Evolutionary conservation across 139 green algal species (phyloP).

Genomic region (Spirogloea muscicola): DNA sequence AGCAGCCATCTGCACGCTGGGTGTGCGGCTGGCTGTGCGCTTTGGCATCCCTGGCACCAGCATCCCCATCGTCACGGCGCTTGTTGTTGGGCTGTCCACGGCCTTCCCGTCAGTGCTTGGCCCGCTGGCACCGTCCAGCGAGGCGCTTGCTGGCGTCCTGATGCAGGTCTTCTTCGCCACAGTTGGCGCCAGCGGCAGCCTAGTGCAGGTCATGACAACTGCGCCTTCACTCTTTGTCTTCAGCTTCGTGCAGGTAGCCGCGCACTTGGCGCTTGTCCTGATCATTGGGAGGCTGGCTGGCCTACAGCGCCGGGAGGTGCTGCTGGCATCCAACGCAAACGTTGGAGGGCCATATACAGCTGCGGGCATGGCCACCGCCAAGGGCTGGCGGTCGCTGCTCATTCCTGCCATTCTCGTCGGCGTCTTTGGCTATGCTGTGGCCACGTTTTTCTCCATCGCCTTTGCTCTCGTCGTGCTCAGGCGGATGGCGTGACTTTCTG

Average conservation of each 20-base stretch:
- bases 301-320: constrained; percentile 62
- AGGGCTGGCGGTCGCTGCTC: constrained; percentile 71
- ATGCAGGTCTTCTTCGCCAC: constrained; percentile 89
- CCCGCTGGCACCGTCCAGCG: constrained; percentile 59
- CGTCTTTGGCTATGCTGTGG: constrained; percentile 73
- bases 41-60: constrained; percentile 38
- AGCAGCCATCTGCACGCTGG: constrained; percentile 36
- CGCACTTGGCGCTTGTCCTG: constrained; percentile 51
- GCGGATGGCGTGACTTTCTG: too few relatives aligned
- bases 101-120: constrained; percentile 50
- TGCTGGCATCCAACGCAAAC: constrained; percentile 88
- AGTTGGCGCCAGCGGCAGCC: constrained; percentile 73
- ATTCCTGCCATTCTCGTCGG: constrained; percentile 79
- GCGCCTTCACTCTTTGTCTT: constrained; percentile 83
- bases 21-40: constrained; percentile 4
- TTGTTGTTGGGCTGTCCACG: constrained; percentile 72
- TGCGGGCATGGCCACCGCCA: constrained; percentile 82
- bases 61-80: constrained; percentile 66
- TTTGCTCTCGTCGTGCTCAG: constrained; percentile 30
- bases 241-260: constrained; percentile 57
- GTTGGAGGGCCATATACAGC: constrained; percentile 85
- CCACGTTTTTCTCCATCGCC: constrained; percentile 45
- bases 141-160: constrained; percentile 74
- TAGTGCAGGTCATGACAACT: constrained; percentile 67
- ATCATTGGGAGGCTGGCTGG: constrained; percentile 55